These are phyloP conservation scores for Apium graveolens DNA, from an alignment of 129 eudicot genomes.

Conservation along the genomic window DNA sequence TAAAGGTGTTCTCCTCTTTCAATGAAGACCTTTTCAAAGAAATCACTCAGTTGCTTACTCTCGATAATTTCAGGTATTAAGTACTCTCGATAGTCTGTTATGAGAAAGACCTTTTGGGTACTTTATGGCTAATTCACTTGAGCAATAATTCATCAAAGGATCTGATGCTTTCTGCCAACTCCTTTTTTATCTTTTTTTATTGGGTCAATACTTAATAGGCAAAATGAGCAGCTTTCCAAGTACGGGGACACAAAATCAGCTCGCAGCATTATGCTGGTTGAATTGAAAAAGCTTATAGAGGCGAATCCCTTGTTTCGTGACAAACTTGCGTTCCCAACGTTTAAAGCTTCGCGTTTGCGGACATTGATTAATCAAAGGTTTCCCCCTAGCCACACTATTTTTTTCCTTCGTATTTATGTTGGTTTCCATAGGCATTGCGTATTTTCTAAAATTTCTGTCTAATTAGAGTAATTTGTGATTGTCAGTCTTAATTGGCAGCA, in stretches of 20 bases:
- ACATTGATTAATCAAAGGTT: constrained; percentile 85
- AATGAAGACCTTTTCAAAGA: constrained; percentile 96
- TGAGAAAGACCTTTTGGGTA: constrained; percentile 34
- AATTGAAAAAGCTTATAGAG: constrained; percentile 75
- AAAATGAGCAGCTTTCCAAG: constrained; percentile 83
- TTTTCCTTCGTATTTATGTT: background rate
- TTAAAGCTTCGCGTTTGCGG: constrained; percentile 71
- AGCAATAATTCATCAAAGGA: background rate
- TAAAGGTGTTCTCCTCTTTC: constrained; percentile 72
- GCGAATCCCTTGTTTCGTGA: constrained; percentile 88
- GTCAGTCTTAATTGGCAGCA: constrained; percentile 92
- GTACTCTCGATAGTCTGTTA: constrained; percentile 32
- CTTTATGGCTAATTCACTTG: constrained; percentile 25
- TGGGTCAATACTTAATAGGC: constrained; percentile 37
- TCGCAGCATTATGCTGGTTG: constrained; percentile 62
- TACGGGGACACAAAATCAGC: constrained; percentile 90
- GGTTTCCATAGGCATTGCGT: background rate
- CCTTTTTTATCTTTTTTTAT: background rate
- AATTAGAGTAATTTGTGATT: constrained; percentile 3
- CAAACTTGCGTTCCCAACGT: constrained; percentile 61
- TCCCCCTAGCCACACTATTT: background rate
- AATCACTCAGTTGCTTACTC: constrained; percentile 75
- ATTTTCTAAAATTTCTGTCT: background rate
- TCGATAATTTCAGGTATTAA: constrained; percentile 82
- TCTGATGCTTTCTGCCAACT: background rate